Percentiles rank a stretch among this genome's conserved stretches.
Conservation (phyloP, 345 rosid species). For the Dipteronia dyeriana region DNA sequence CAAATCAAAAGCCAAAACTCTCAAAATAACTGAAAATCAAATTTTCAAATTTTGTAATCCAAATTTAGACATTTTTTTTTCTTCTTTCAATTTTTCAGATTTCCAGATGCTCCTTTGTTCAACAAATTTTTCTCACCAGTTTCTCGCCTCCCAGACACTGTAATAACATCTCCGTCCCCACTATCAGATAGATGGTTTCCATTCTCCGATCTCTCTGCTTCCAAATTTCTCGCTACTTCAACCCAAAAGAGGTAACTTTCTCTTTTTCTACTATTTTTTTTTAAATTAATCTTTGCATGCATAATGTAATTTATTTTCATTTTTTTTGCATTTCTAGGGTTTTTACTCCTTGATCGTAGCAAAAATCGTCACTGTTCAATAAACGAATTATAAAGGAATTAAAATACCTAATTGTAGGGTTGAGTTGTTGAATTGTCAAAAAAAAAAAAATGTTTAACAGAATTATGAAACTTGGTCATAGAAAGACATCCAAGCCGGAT, state of each 20-base stretch:
- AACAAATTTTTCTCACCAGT: slow-evolving; percentile 14
- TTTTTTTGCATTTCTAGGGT: neutral
- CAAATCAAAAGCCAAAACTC: neutral
- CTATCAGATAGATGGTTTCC: slow-evolving; percentile 7
- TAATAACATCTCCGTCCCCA: neutral
- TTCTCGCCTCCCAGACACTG: slow-evolving; percentile 23
- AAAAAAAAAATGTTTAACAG: slow-evolving; percentile 44
- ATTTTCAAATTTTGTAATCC: slow-evolving; percentile 3
- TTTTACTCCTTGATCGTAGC: no score
- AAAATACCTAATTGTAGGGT: slow-evolving; percentile 3
- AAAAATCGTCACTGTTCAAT: neutral
- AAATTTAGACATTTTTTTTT: neutral
- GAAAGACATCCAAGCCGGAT: slow-evolving; percentile 50
- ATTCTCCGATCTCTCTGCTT: slow-evolving; percentile 5
- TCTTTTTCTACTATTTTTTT: neutral
- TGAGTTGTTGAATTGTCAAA: slow-evolving; percentile 13
- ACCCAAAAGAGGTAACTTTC: slow-evolving; percentile 15
- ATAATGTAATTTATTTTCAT: neutral
- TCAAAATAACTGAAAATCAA: slow-evolving; percentile 18
- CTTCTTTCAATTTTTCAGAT: neutral
- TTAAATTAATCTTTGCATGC: neutral
- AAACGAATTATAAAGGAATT: neutral
- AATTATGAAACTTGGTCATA: slow-evolving; percentile 52
- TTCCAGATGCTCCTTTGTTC: neutral
- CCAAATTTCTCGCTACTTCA: neutral